phyloP scores from a whole-genome alignment of 176 grass and related monocot species.

The Oryza glumipatula region DNA sequence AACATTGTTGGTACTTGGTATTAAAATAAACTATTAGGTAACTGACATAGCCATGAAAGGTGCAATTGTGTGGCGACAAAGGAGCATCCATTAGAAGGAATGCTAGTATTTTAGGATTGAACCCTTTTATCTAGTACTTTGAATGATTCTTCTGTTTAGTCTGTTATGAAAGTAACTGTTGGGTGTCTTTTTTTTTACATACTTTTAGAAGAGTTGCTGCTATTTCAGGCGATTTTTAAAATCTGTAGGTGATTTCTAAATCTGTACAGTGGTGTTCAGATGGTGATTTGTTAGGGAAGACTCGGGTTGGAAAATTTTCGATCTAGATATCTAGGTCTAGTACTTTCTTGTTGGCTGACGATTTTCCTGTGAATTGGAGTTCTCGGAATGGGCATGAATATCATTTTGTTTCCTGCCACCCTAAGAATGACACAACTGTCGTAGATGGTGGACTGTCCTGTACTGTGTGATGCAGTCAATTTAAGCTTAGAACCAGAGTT shows the following conservation, averaged over 20 bases:
- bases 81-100: background rate
- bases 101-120: slow-evolving; percentile 4
- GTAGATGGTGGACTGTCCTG: background rate
- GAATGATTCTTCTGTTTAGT: background rate
- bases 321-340: slow-evolving; percentile 6
- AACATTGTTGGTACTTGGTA: slow-evolving; percentile 1
- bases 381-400: background rate
- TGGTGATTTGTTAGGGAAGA: background rate
- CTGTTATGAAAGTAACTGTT: background rate
- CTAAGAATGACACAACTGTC: background rate
- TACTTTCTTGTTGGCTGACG: background rate
- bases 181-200: too few species aligned
- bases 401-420: background rate
- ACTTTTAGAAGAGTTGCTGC: background rate
- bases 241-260: too few species aligned
- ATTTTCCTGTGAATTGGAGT: background rate
- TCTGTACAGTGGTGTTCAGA: background rate
- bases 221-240: too few species aligned
- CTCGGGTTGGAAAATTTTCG: background rate
- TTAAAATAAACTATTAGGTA: slow-evolving; percentile 7
- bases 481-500: background rate
- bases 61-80: background rate
- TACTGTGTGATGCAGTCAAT: background rate
- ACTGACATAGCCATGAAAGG: background rate
- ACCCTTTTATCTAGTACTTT: background rate